Base-by-base conservation (phyloP, 1,284 basidiomycete genomes). In the Sanghuangporus weigelae region DNA sequence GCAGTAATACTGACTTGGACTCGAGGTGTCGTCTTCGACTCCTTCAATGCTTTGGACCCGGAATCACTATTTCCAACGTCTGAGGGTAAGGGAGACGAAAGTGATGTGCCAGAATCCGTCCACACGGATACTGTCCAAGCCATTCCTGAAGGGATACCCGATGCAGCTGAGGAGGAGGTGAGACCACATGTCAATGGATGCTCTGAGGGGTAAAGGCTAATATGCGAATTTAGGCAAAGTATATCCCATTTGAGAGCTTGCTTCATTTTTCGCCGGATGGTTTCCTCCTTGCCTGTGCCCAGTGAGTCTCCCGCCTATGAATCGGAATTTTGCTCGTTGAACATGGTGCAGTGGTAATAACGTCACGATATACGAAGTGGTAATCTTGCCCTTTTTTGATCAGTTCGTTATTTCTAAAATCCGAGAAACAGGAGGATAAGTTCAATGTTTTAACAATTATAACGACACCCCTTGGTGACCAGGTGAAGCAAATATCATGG, bases 401-500 rank as follows among this genome's bases (percentile, higher is more conserved):
- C 21, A 21, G 10, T 21, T 2, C 10, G n/a, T 49, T n/a, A 49
- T 10, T 49, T 49, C 21, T 19, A 44, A 10, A n/a, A 19, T 23
- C 14, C n/a, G 21, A 42, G 40, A n/a, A 42, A 40, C 38, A 40
- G 42, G 55, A 40, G 38, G 19, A 57, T n/a, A 39, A 12, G n/a
- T 57, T 42, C 38, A 21, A 7, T 12, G 26, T 40, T 19, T 36
- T 49, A 3, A 19, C 10, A 11, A 57, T 36, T 11, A n/a, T 57
- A 8, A 42, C 38, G 19, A 14, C 38, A 6, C 55, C 55, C 8
- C 14, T n/a, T 23, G 14, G 21, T 3, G 55, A 42, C 36, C 26
- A 26, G 19, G 55, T 57, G 36, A 42, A 40, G 26, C 55, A 57
- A 36, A 57, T 57, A 36, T 10, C 42, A 57, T 57, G 55, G 55